Conservation (phyloP, 2,329 filamentous ascomycete genomes). For the Diaporthe sp. region DNA sequence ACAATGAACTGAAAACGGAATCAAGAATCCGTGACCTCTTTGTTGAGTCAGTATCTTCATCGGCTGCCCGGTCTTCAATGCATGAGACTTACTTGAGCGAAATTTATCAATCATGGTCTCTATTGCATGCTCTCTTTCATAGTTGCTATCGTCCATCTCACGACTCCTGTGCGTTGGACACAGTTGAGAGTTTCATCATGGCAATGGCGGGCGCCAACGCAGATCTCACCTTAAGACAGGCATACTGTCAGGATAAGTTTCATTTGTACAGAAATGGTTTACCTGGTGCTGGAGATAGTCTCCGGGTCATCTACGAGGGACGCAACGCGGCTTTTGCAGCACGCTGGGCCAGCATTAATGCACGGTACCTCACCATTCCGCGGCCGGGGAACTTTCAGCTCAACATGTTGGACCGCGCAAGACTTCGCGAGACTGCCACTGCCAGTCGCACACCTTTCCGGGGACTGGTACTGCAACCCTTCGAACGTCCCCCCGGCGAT, state of each 20-base stretch:
- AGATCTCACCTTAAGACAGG: neutral
- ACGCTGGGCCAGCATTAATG: neutral
- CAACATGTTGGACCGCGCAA: neutral
- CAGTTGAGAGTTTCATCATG: neutral
- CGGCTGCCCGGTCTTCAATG: neutral
- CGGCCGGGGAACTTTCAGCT: neutral
- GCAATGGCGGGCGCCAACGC: neutral
- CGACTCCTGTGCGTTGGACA: too few species aligned
- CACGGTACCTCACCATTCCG: neutral
- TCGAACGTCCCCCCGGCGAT: neutral
- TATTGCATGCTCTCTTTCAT: too few species aligned
- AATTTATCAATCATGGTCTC: too few species aligned
- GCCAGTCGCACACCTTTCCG: neutral
- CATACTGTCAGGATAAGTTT: neutral
- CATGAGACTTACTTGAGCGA: too few species aligned
- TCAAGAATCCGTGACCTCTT: neutral
- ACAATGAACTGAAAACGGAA: neutral
- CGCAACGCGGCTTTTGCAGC: neutral
- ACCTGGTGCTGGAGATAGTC: accelerated
- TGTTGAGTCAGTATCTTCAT: neutral
- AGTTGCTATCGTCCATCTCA: neutral
- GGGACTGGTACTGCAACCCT: neutral
- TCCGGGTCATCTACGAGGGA: neutral
- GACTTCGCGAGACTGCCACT: neutral
- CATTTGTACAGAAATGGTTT: neutral